Evolutionary conservation across 306 rosid genomes (phyloP).

Genomic region (Chamaecrista fasciculata): DNA sequence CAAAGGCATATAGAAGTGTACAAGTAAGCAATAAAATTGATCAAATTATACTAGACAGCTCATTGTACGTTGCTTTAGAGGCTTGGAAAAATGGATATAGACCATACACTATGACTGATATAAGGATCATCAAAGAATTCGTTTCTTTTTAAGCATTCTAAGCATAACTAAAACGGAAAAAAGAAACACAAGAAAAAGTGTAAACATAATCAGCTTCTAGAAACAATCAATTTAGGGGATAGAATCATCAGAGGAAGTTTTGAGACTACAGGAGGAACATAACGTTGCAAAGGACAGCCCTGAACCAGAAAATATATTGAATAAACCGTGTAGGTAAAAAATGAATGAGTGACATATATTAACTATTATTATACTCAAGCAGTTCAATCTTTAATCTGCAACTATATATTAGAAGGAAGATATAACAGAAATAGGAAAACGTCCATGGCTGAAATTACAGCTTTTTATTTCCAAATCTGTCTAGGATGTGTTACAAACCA

Average conservation of each 20-base stretch:
- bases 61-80: neutral
- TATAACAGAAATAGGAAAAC: conserved; percentile 25
- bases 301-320: neutral
- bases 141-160: neutral
- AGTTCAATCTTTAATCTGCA: neutral
- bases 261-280: neutral
- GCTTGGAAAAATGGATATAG: neutral
- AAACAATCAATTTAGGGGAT: neutral
- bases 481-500: conserved; percentile 98
- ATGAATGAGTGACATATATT: neutral
- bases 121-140: neutral
- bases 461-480: conserved; percentile 53
- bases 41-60: neutral
- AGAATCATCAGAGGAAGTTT: neutral
- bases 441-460: neutral
- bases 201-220: neutral
- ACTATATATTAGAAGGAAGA: too few species aligned
- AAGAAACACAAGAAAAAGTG: neutral
- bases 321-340: neutral
- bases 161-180: neutral
- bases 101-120: neutral
- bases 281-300: conserved; percentile 6
- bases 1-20: neutral
- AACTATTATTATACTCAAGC: conserved; percentile 9
- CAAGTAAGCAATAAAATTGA: neutral